Base-by-base conservation (phyloP, 805 yeast genomes). In the Starmera dryadoides region DNA sequence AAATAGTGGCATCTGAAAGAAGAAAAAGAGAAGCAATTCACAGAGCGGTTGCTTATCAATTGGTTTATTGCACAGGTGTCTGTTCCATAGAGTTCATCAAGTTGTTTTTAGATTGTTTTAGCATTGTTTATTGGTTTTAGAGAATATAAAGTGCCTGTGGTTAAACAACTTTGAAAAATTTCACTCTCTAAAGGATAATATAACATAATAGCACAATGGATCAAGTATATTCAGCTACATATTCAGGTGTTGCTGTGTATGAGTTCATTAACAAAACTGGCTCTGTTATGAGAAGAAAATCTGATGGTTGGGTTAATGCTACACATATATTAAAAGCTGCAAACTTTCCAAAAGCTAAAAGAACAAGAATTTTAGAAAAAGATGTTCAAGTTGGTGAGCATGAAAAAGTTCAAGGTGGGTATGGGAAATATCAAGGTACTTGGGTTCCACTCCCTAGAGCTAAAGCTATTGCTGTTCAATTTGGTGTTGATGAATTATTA, bases 371-470 rank as follows among this genome's bases (percentile, higher is more conserved):
- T 33, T 62, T 85, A 39, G 93, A 84, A 54, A 77, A 71, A 47
- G 91, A 85, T 46, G 82, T 85, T 10, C 86, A 77, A 52, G 69
- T 68, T 35, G 80, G 81, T 32, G 53, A 61, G 6, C 89, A 84
- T 54, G 86, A 83, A 55, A 84, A 84, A 56, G 77, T 84, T 37
- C 91, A 83, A 57, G 93, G 93, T 42, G 94, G 93, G 3, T 82
- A 82, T 58, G 93, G 93, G 9, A 66, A 86, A 41, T 84, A 82
- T 53, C 93, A 85, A 62, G 94, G 94, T 7, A 83, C 94, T 3
- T 85, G 93, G 93, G 79, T 85, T 22, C 91, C 93, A 0, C 62
- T 86, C 45, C 77, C 71, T 6, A 76, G 85, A 36, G 97, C 96
- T 1, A 62, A 67, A 20, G 75, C 72, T 45, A 72, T 86, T 40